phyloP scores from a whole-genome alignment of 768 basidiomycete genomes.

The Baorangia bicolor region DNA sequence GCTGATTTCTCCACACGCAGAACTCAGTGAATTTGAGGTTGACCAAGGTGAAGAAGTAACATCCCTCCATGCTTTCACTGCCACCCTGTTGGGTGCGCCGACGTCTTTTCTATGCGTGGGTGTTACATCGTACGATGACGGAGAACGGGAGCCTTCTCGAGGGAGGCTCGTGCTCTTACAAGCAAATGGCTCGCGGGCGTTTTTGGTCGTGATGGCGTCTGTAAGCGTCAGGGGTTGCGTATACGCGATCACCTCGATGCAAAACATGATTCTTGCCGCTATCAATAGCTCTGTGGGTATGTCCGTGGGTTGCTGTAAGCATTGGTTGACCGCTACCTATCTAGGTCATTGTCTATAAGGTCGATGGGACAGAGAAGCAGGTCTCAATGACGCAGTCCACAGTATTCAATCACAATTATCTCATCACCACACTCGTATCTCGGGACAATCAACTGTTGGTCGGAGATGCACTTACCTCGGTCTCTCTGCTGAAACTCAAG shows the following conservation, averaged over 20 bases:
- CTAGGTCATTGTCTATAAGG: constrained; percentile 49
- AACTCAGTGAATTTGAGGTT: constrained; percentile 31
- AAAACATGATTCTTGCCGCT: constrained; percentile 59
- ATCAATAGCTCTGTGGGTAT: constrained; percentile 72
- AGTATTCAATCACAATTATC: constrained; percentile 81
- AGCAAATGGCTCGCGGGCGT: constrained; percentile 24
- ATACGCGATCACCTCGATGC: constrained; percentile 54
- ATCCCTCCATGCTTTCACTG: constrained; percentile 40
- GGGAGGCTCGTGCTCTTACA: constrained; percentile 65
- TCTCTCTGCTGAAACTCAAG: constrained; percentile 61
- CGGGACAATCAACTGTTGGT: constrained; percentile 56
- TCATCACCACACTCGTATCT: constrained; percentile 65
- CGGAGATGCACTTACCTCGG: constrained; percentile 81
- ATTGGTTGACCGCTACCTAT: not conserved
- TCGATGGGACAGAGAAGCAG: constrained; percentile 37
- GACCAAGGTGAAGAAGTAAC: constrained; percentile 62
- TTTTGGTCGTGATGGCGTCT: constrained; percentile 39
- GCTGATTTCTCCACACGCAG: constrained; percentile 13
- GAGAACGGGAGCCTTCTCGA: constrained; percentile 49
- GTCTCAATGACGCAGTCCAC: constrained; percentile 39
- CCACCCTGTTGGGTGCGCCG: constrained; percentile 27
- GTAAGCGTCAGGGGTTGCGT: constrained; percentile 61
- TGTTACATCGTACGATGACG: constrained; percentile 39
- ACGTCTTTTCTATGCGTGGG: constrained; percentile 52
- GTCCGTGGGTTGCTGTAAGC: not conserved